Conservation (phyloP, 345 rosid genomes). For the Acer saccharum region DNA sequence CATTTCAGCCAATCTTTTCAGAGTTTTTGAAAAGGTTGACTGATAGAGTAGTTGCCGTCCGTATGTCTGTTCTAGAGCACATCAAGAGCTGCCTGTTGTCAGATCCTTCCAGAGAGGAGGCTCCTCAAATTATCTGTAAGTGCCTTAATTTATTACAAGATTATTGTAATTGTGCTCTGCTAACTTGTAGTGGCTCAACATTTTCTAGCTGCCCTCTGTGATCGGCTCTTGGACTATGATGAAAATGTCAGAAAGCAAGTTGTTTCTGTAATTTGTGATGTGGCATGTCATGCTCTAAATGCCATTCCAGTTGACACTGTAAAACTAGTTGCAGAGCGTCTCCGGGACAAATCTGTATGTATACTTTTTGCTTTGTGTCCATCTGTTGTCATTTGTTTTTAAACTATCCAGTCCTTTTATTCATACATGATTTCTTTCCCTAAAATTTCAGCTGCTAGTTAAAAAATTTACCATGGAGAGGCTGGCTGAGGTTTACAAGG, state of each 20-base stretch:
- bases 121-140: slow-evolving; percentile 81
- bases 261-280: slow-evolving; percentile 87
- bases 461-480: slow-evolving; percentile 90
- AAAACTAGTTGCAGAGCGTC: slow-evolving; percentile 83
- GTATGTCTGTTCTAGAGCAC: slow-evolving; percentile 87
- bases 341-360: slow-evolving; percentile 96
- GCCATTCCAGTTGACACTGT: slow-evolving; percentile 72
- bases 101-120: slow-evolving; percentile 71
- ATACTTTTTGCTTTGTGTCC: slow-evolving; percentile 22
- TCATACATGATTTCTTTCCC: not conserved
- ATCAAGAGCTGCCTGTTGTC: slow-evolving; percentile 81
- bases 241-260: slow-evolving; percentile 96
- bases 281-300: slow-evolving; percentile 62
- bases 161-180: slow-evolving; percentile 17
- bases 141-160: slow-evolving; percentile 21
- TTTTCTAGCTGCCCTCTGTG: slow-evolving; percentile 87
- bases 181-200: slow-evolving; percentile 22
- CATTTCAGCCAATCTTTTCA: slow-evolving; percentile 77
- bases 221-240: slow-evolving; percentile 94
- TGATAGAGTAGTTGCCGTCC: slow-evolving; percentile 83
- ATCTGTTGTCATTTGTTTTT: slow-evolving; percentile 13
- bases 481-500: slow-evolving; percentile 76
- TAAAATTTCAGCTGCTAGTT: slow-evolving; percentile 65
- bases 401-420: slow-evolving; percentile 16
- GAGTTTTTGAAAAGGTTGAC: slow-evolving; percentile 94